Base-by-base conservation (phyloP, 75 land plant genomes). In the Pinus tabuliformis region DNA sequence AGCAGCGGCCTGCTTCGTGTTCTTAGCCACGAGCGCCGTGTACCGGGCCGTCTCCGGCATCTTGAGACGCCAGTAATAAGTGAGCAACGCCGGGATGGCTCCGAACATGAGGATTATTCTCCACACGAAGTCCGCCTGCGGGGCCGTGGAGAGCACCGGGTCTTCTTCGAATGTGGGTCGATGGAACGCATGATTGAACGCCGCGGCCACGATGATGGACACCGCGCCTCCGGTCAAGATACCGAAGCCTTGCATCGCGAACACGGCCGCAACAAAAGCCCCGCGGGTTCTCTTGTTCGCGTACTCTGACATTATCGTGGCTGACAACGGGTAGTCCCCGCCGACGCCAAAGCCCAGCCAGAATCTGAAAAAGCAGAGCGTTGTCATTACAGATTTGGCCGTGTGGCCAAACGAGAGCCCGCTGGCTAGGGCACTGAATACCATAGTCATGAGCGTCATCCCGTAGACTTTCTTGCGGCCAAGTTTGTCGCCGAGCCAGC, bases 11-110 rank as follows among this genome's bases (percentile, higher is more conserved):
- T 75, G 77, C 80, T 82, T 81, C 30, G 78, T 76, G 78, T 88
- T 60, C 66, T 54, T 36, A 16, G 77, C 85, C 21, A 88, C 89
- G 7, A 88, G 79, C 33, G 89, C 89, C 11, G 89, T 88, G 85
- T 60, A 88, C 12, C 89, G 76, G 20, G 89, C 89, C 22, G 89
- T 88, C 80, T 88, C 89, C 30, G 89, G 89, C 89, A 88, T 86
- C 52, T 78, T 73, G 76, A 80, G 57, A 18, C 85, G 89, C 75
- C 78, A 87, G 78, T 80, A 86, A 65, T 77, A 86, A 21, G 88
- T 86, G 22, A 84, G 57, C 66, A 59, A 76, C 17, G 88, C 88
- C 1, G 88, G 88, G 22, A 81, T 49, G 14, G 87, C 80, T 2
- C 88, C 88, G 72, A 76, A 36, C 80, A 84, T 77, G 72, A 86